These are phyloP conservation scores for Schizosaccharomyces lindneri DNA, from an alignment of 805 yeast genomes.

Conservation along the genomic window DNA sequence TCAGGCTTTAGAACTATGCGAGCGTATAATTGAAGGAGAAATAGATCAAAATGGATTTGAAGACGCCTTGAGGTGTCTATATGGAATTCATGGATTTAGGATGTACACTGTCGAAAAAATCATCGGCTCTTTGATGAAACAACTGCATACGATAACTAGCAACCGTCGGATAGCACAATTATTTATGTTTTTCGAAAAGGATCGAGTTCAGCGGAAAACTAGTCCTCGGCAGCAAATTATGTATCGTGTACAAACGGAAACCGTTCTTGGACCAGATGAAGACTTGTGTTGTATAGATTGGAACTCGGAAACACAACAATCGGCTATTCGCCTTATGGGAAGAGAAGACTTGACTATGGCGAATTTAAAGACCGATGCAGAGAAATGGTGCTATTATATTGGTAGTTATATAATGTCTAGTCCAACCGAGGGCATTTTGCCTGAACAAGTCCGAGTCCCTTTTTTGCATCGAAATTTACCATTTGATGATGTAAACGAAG, in stretches of 20 bases:
- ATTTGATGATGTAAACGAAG: background rate
- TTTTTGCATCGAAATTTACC: constrained; percentile 29
- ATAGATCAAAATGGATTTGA: constrained; percentile 87
- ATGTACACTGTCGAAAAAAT: constrained; percentile 84
- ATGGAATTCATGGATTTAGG: constrained; percentile 77
- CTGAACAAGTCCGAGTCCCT: constrained; percentile 53
- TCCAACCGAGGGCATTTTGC: constrained; percentile 87
- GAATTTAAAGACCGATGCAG: constrained; percentile 42
- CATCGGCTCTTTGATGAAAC: constrained; percentile 58
- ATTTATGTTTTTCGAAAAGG: constrained; percentile 57
- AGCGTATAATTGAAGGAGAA: constrained; percentile 61
- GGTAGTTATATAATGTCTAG: constrained; percentile 84
- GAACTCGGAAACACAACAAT: constrained; percentile 25
- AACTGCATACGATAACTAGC: constrained; percentile 58
- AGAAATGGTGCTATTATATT: constrained; percentile 76
- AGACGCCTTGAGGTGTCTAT: constrained; percentile 84
- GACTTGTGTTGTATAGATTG: constrained; percentile 74
- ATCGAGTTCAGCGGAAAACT: constrained; percentile 36
- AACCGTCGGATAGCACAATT: constrained; percentile 65
- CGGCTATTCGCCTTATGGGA: constrained; percentile 60
- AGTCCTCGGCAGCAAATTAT: constrained; percentile 71
- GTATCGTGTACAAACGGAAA: constrained; percentile 69
- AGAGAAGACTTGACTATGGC: constrained; percentile 70
- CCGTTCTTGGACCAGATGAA: constrained; percentile 62
- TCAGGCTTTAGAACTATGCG: constrained; percentile 55